Evolutionary conservation across 2,329 filamentous ascomycete genomes (phyloP).

Genomic region (Nemania abortiva): DNA sequence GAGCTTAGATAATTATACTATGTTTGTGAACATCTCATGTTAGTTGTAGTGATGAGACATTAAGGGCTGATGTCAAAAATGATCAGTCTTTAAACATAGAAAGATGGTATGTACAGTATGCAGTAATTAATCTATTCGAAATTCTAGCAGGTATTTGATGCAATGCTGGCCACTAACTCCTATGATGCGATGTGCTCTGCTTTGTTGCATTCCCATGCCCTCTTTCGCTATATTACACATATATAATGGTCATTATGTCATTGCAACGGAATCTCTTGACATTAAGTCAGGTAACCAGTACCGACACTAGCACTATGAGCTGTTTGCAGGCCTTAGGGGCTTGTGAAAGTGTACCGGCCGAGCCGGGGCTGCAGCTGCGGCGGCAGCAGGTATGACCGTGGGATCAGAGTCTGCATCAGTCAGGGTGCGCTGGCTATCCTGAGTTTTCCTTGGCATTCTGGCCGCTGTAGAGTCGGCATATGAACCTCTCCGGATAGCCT

Average conservation of each 20-base stretch:
- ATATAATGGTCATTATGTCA: slow-evolving; percentile 27
- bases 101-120: too few species aligned
- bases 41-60: background rate
- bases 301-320: slow-evolving; percentile 40
- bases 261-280: slow-evolving; percentile 3
- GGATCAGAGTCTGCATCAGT: slow-evolving; percentile 37
- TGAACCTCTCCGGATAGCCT: slow-evolving; percentile 42
- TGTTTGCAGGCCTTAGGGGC: slow-evolving; percentile 38
- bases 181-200: slow-evolving; percentile 16
- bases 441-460: slow-evolving; percentile 38
- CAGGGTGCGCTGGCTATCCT: slow-evolving; percentile 50
- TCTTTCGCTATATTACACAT: background rate
- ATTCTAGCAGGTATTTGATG: slow-evolving; percentile 1
- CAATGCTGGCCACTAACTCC: slow-evolving; percentile 14
- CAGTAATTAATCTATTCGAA: slow-evolving; percentile 1
- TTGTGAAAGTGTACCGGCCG: slow-evolving; percentile 31
- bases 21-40: background rate
- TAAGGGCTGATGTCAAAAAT: background rate
- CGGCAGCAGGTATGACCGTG: slow-evolving; percentile 28
- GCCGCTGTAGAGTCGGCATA: slow-evolving; percentile 28
- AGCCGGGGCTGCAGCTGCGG: slow-evolving; percentile 7
- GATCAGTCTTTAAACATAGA: too few species aligned
- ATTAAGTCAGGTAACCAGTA: background rate
- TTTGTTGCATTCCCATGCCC: slow-evolving; percentile 13
- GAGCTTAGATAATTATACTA: background rate